Conservation (phyloP, 2,329 filamentous ascomycete genomes). For the Xylaria digitata region DNA sequence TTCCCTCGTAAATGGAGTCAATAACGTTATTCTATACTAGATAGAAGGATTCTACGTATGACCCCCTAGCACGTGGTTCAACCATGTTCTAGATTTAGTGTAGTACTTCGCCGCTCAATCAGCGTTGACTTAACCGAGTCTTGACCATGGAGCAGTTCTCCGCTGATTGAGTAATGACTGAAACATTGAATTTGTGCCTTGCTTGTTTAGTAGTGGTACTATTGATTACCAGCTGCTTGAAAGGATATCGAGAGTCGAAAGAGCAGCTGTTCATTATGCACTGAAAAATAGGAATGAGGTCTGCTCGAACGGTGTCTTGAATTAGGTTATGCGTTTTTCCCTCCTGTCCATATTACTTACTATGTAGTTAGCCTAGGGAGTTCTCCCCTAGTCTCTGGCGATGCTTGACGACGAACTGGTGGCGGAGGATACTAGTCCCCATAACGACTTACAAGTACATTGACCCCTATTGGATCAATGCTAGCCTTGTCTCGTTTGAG, state of each 20-base stretch:
- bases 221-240: neutral
- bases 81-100: neutral
- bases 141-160: neutral
- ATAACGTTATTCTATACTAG: too few relatives aligned
- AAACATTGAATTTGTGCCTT: too few relatives aligned
- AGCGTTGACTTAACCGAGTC: neutral
- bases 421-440: neutral
- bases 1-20: neutral
- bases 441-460: neutral
- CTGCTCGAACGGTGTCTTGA: neutral
- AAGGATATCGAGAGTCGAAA: neutral
- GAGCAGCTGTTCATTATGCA: too few relatives aligned
- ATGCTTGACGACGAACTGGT: neutral
- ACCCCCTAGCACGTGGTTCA: neutral
- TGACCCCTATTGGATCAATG: constrained; percentile 1
- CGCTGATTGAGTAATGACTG: too few relatives aligned
- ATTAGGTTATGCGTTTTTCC: neutral
- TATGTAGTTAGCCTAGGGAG: neutral
- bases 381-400: neutral
- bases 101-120: neutral
- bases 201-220: neutral
- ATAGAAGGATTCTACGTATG: neutral
- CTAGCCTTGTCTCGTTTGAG: neutral
- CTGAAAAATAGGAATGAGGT: neutral
- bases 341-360: neutral